Conservation (phyloP, 2,329 filamentous ascomycete species). For the Phoma sp. region DNA sequence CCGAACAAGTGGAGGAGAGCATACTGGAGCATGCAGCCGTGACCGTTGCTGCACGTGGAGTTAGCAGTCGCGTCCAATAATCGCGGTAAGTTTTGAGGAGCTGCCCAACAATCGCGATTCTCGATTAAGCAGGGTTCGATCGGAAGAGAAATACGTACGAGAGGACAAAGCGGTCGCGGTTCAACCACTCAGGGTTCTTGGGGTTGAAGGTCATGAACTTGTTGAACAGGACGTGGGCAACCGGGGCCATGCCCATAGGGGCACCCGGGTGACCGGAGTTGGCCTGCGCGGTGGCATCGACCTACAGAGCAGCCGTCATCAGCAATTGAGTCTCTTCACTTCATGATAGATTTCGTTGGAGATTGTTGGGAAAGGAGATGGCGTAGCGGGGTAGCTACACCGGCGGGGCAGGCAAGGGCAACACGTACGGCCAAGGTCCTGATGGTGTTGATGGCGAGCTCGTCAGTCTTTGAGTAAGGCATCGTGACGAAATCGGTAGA, state of each 20-base stretch:
- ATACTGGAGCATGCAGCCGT: slow-evolving; percentile 99
- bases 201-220: slow-evolving; percentile 99
- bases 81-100: slow-evolving; percentile 25
- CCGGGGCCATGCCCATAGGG: slow-evolving; percentile 95
- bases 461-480: slow-evolving; percentile 81
- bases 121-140: not conserved
- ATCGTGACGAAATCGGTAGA: slow-evolving; percentile 12
- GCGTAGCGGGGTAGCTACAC: slow-evolving; percentile 37
- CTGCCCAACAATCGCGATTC: not conserved
- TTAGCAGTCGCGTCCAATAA: slow-evolving; percentile 19
- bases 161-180: slow-evolving; percentile 98
- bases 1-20: slow-evolving; percentile 96
- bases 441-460: slow-evolving; percentile 97
- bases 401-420: slow-evolving; percentile 11
- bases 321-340: slow-evolving; percentile 36
- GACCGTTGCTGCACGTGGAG: slow-evolving; percentile 76
- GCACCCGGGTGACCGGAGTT: slow-evolving; percentile 99
- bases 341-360: slow-evolving; percentile 8
- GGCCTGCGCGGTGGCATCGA: slow-evolving; percentile 94
- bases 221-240: slow-evolving; percentile 97
- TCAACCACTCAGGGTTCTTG: slow-evolving; percentile 96
- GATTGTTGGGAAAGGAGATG: slow-evolving; percentile 26
- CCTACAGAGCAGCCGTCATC: slow-evolving; percentile 60
- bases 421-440: slow-evolving; percentile 87
- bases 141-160: slow-evolving; percentile 72